Evolutionary conservation across 352 stramenopile species (phyloP), one percentile per base, ranked within the genome.

Genomic region (Albugo laibachii): DNA sequence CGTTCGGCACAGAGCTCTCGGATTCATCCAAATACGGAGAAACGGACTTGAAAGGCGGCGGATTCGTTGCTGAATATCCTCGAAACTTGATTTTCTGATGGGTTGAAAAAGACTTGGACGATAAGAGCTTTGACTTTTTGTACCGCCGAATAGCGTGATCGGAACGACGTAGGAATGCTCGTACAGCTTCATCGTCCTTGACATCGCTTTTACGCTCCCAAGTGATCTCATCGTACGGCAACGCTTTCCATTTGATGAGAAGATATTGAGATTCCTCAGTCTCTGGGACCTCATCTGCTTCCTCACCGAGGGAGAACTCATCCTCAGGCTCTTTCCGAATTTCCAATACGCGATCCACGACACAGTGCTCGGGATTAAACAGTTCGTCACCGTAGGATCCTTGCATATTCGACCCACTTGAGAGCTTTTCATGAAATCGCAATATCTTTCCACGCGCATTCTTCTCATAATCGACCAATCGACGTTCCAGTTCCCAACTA

Each of bases 151-250:
- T 63, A 11, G 62, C 70, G 35, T 69, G 57, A 8, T 66, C 5
- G n/a, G 87, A 56, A 1, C 69, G 75, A 13, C 66, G 59, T 47
- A 88, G 61, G 53, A 97, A 97, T 13, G 72, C 42, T n/a, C 72
- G 47, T 13, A 93, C 63, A 8, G 79, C 79, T 0, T 65, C 71
- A 42, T 91, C 73, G 47, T 93, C 79, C 36, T 80, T 58, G 12
- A 99, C 89, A 63, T 99, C 95, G 50, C 97, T 78, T 46, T 95
- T 82, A 0, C 86, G 93, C 58, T 99, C 96, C 96, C 96, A 99
- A 13, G 94, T 98, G 41, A 95, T 93, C 15, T 95, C 76, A 49
- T 98, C 92, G 54, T 99, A 99, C 36, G 92, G 66, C 24, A 97
- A 65, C 15, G 86, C 91, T 45, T 95, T 96, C 96, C 96, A 99